phyloP scores from a whole-genome alignment of 495 filamentous ascomycete genomes.

The Podospora comata region DNA sequence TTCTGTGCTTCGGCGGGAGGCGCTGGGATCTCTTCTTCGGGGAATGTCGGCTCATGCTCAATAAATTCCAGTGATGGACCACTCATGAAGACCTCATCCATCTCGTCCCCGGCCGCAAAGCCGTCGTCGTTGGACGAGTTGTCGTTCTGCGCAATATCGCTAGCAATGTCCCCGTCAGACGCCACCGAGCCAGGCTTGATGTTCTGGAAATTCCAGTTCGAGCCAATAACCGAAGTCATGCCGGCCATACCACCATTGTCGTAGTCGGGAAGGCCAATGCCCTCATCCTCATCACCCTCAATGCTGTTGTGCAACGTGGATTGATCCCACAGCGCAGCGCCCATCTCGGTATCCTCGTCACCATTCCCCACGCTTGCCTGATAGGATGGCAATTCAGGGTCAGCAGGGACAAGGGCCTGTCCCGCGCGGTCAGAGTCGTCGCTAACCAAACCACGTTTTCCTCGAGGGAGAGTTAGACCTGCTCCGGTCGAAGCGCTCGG shows the following conservation, averaged over 20 bases:
- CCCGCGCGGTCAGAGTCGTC: neutral
- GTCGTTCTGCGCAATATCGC: conserved; percentile 42
- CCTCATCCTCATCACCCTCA: conserved; percentile 43
- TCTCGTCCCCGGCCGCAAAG: conserved; percentile 15
- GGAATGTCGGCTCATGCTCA: conserved; percentile 21
- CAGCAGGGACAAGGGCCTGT: conserved; percentile 8
- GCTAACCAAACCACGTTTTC: conserved; percentile 55
- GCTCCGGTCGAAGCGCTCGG: conserved; percentile 77
- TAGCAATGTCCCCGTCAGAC: conserved; percentile 34
- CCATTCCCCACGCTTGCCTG: conserved; percentile 7
- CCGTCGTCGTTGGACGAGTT: conserved; percentile 22
- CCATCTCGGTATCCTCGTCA: conserved; percentile 23
- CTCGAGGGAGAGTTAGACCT: conserved; percentile 67
- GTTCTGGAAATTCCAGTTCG: conserved; percentile 41
- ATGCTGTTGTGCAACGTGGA: conserved; percentile 35
- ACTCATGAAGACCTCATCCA: conserved; percentile 21
- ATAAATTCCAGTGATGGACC: conserved; percentile 17
- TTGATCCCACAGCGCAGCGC: conserved; percentile 19
- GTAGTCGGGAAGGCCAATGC: conserved; percentile 25
- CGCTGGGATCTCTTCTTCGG: conserved; percentile 10
- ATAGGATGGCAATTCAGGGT: conserved; percentile 24
- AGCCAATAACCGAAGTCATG: conserved; percentile 27
- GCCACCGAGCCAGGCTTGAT: conserved; percentile 23
- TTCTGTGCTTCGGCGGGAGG: conserved; percentile 24
- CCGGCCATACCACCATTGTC: conserved; percentile 30